Percentiles rank a stretch among this genome's conserved stretches.
Evolutionary conservation across 805 yeast species (phyloP).

Genomic region (Nakazawaea ernobii): DNA sequence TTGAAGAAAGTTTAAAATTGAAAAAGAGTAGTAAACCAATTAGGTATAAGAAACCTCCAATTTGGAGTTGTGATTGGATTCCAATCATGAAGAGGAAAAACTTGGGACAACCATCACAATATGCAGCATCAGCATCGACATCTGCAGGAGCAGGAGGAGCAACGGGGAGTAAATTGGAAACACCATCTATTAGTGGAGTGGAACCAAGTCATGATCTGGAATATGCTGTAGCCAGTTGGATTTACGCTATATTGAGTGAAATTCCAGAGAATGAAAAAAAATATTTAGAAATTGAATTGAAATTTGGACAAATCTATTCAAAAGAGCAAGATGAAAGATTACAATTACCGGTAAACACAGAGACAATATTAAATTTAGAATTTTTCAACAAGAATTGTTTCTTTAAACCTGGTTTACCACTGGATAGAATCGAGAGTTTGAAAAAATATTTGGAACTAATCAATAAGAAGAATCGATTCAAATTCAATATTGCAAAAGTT

Average conservation of each 20-base stretch:
- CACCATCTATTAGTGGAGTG: constrained; percentile 60
- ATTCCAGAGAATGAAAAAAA: constrained; percentile 40
- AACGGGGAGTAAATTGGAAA: constrained; percentile 8
- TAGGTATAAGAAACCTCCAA: constrained; percentile 60
- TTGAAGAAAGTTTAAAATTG: neutral
- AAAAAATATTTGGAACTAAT: constrained; percentile 49
- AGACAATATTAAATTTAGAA: constrained; percentile 44
- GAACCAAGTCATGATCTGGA: constrained; percentile 78
- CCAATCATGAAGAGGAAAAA: constrained; percentile 27
- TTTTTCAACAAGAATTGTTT: constrained; percentile 50
- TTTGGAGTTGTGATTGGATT: constrained; percentile 79
- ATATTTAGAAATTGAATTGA: constrained; percentile 66
- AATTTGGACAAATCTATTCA: constrained; percentile 67
- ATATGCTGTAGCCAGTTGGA: constrained; percentile 81
- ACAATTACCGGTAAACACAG: constrained; percentile 62
- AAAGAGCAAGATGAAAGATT: constrained; percentile 57
- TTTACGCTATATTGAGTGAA: constrained; percentile 72
- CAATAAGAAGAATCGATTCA: constrained; percentile 36
- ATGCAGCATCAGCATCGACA: too few relatives aligned
- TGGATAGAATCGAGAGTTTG: constrained; percentile 53
- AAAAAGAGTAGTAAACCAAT: constrained; percentile 41
- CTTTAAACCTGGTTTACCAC: constrained; percentile 63
- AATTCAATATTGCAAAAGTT: constrained; percentile 52
- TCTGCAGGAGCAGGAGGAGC: neutral
- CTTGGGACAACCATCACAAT: too few relatives aligned